phyloP scores from a whole-genome alignment of 768 basidiomycete genomes.

The Clitopilus passeckerianus region DNA sequence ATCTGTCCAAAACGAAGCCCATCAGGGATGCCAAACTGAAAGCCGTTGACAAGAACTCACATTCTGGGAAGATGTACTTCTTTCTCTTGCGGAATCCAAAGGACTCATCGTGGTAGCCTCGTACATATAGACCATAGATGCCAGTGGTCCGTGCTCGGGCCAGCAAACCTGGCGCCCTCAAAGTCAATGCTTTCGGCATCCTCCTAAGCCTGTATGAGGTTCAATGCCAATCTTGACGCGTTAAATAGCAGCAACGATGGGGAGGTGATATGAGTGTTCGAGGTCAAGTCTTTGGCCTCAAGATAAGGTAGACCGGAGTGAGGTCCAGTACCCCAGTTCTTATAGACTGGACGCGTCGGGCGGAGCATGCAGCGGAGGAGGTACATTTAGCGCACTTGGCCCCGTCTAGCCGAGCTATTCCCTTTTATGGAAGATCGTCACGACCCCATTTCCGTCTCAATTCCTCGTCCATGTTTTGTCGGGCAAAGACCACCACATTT shows the following conservation, averaged over 20 bases:
- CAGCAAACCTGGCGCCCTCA: not conserved
- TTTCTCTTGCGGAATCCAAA: conserved; percentile 71
- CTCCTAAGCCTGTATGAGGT: not conserved
- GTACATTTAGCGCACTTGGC: not conserved
- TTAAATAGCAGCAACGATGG: not conserved
- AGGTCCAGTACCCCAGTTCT: not conserved
- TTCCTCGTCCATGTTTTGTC: not conserved
- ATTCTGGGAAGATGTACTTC: conserved; percentile 65
- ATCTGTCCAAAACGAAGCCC: conserved; percentile 31
- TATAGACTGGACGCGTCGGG: not conserved
- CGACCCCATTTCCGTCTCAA: not conserved
- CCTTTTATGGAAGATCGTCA: not conserved
- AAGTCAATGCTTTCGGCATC: not conserved
- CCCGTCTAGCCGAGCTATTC: not conserved
- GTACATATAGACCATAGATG: not conserved
- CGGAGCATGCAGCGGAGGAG: not conserved
- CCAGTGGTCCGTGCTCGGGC: not conserved
- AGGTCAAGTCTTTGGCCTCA: not conserved
- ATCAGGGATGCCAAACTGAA: not conserved
- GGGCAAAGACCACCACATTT: too few species aligned
- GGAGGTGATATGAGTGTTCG: not conserved
- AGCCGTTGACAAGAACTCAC: conserved; percentile 31
- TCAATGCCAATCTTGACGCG: not conserved
- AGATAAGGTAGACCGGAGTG: not conserved
- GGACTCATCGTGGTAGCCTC: conserved; percentile 69